Conservation (phyloP, 208 protist species). For the Trypanosoma mega region DNA sequence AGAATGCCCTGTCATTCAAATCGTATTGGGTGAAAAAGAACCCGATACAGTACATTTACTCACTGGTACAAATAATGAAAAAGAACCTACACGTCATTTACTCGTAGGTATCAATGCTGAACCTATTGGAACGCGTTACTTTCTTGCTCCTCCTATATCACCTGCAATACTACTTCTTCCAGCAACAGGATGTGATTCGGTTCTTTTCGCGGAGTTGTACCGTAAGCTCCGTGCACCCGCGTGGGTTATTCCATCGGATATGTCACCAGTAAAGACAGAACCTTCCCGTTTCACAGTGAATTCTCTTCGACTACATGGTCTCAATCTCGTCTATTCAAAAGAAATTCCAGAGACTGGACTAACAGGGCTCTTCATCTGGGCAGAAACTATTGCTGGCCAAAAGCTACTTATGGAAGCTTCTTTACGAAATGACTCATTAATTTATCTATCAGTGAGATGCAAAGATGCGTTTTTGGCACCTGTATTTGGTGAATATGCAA, state of each 20-base stretch:
- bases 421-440: conserved; percentile 28
- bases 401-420: conserved; percentile 39
- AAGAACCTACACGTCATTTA: conserved; percentile 35
- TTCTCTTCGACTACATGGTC: conserved; percentile 43
- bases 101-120: conserved; percentile 51
- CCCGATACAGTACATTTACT: conserved; percentile 27
- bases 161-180: conserved; percentile 54
- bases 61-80: conserved; percentile 47
- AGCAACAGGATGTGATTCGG: conserved; percentile 31
- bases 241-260: conserved; percentile 42
- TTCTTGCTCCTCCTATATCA: conserved; percentile 50
- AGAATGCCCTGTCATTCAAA: conserved; percentile 35
- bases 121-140: conserved; percentile 57
- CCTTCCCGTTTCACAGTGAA: conserved; percentile 34
- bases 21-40: conserved; percentile 38
- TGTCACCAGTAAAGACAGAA: conserved; percentile 23
- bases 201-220: conserved; percentile 30
- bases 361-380: conserved; percentile 40
- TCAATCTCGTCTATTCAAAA: conserved; percentile 53
- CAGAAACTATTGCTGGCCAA: conserved; percentile 45
- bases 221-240: conserved; percentile 27
- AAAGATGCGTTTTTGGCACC: conserved; percentile 36
- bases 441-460: conserved; percentile 37
- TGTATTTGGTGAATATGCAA: conserved; percentile 55
- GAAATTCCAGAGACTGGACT: conserved; percentile 15